Evolutionary conservation across 192 early-diverging fungal species (phyloP), one percentile per base, ranked within the genome.

Genomic region (Coemansia sp.): DNA sequence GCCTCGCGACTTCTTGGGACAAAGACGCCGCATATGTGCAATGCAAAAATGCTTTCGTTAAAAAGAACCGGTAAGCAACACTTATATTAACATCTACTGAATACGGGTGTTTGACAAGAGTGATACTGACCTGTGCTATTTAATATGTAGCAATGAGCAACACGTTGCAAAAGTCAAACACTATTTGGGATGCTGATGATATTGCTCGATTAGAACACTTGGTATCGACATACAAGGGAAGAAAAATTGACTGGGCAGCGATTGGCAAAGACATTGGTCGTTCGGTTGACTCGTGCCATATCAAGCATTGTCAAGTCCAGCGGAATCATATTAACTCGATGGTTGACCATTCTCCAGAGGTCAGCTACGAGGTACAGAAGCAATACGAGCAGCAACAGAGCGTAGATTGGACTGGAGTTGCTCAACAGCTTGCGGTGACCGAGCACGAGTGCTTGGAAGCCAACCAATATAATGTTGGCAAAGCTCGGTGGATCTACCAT

Each of bases 381-480:
- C 19, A 60, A 29, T 49, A 48, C 22, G 11, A 29, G 11, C 25
- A 60, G 24, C 25, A 27, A 15, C n/a, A 21, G 3, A 9, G 24
- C 3, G 54, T 62, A n/a, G 47, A 62, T 24, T 62, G 66, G 59
- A n/a, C 29, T 3, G 15, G 19, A 15, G 25, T 62, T 10, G 38
- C 43, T 45, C 11, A 37, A 32, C 27, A 54, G 9, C 35, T 54
- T 9, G 59, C 41, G 0, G 22, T 62, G 7, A 35, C 19, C 14
- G 27, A 27, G 27, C 27, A 3, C 25, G 3, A 27, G 25, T 27
- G 25, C 5, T 27, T 27, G 25, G 25, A 27, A 27, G 25, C 25
- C 25, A 27, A 27, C 25, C 25, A 27, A 5, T 27, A 4, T 27
- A 27, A 27, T 5, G 25, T 4, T 5, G 25, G 25, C 5, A 27